Conservation (phyloP, 2,329 filamentous ascomycete species). For the Calonectria leucothoes region DNA sequence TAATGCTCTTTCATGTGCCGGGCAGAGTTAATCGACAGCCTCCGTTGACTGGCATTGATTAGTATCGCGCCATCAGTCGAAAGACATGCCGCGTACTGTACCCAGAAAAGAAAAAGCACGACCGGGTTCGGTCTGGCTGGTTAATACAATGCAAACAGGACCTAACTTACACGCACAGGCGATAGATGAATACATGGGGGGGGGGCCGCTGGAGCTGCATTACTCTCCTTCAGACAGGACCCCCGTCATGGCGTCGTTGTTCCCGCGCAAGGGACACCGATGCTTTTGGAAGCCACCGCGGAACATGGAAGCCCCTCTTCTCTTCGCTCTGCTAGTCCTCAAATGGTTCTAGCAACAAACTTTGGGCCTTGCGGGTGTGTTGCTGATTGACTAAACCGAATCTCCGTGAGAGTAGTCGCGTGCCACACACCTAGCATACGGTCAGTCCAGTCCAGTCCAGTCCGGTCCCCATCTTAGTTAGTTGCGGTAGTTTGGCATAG, state of each 20-base stretch:
- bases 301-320: neutral
- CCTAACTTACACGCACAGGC: conserved; percentile 1
- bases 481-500: no score
- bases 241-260: neutral
- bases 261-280: neutral
- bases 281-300: neutral
- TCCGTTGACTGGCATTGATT: conserved; percentile 8
- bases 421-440: neutral
- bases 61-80: neutral
- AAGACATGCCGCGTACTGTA: neutral
- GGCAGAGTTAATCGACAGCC: neutral
- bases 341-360: conserved; percentile 3
- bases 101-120: neutral
- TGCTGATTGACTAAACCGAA: conserved; percentile 2
- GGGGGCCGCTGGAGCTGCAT: neutral
- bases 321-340: neutral
- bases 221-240: neutral
- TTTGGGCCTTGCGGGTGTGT: neutral
- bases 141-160: conserved; percentile 11
- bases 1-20: neutral
- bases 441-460: no score
- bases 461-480: neutral
- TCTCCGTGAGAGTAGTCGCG: neutral
- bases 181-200: no score
- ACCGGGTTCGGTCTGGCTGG: neutral